Base-by-base conservation (phyloP, 2,329 filamentous ascomycete species). In the Didymella keratinophila region DNA sequence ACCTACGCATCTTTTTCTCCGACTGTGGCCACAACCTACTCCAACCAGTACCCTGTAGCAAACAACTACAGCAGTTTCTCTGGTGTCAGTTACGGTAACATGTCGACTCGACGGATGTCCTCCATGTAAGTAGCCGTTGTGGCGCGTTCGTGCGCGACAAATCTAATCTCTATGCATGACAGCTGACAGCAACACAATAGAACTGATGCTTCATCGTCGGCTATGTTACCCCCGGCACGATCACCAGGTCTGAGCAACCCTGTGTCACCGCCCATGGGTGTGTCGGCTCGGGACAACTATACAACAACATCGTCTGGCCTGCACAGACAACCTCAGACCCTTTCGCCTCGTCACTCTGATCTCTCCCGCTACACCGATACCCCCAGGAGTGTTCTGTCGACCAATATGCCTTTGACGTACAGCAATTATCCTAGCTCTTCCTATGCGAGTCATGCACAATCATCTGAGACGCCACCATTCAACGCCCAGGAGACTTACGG, bases 401-500 rank as follows among this genome's bases (percentile, higher is more conserved):
- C 73, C 39, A 68, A 66, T 45, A 75, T 75, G 68, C 63, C 73
- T 52, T 25, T 76, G 34, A 58, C 58, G 28, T 68, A 74, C 47
- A 71, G 62, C 50, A 58, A 51, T 56, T 61, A 67, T 44, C 60
- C 62, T 42, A 66, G 28, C n/a, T 37, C 44, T 62, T 68, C 56
- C 21, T 65, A 56, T 37, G 49, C 52, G 63, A 66, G 54, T 58
- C 68, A 71, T 32, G 53, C 61, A 7, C 58, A 62, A 23, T 46
- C 55, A 8, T 32, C 46, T 10, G 74, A 76, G 21, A 77, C 75
- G 27, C 81, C 81, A 30, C 81, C 81, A 4, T 83, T 81, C 71
- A 75, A 78, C 32, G 61, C 72, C 18, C 78, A 81, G 34, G 77
- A 81, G 52, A 81, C 81, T 36, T 80, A 88, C 51, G 86, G 86